Conservation (phyloP, 2,329 filamentous ascomycete genomes). For the Calonectria pseudoturangicola region DNA sequence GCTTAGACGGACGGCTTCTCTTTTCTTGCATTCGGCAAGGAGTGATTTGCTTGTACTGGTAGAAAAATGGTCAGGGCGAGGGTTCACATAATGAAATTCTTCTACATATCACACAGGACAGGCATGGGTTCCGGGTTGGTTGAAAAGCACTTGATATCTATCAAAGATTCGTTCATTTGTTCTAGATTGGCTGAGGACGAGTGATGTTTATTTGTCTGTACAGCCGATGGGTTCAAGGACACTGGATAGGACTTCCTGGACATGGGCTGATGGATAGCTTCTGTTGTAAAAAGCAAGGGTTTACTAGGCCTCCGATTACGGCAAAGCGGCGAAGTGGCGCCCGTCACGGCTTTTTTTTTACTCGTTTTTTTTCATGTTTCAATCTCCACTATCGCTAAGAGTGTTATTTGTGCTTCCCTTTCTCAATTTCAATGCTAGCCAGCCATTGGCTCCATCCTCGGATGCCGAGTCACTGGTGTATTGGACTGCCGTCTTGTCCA, state of each 20-base stretch:
- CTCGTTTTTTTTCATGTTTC: neutral
- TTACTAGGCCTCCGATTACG: neutral
- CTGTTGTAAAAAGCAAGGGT: neutral
- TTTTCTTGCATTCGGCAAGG: conserved; percentile 55
- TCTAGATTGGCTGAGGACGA: conserved; percentile 10
- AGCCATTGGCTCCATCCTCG: neutral
- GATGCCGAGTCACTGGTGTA: too few species aligned
- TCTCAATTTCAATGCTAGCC: neutral
- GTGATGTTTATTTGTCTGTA: neutral
- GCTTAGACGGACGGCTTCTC: conserved; percentile 56
- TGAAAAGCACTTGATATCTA: conserved; percentile 45
- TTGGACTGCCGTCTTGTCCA: too few species aligned
- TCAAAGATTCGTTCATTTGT: conserved; percentile 28
- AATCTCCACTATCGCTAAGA: neutral
- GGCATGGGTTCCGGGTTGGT: conserved; percentile 43
- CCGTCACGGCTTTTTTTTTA: neutral
- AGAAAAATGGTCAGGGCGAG: conserved; percentile 58
- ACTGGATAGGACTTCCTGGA: neutral
- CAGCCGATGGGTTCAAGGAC: neutral
- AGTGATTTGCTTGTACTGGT: conserved; percentile 59
- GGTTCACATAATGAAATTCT: conserved; percentile 60
- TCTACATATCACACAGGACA: conserved; percentile 46
- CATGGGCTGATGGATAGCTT: neutral
- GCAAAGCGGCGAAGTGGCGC: neutral
- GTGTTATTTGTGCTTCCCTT: neutral